Evolutionary conservation across 2,329 filamentous ascomycete genomes (phyloP).

Genomic region (Trichoderma cornu-damae): DNA sequence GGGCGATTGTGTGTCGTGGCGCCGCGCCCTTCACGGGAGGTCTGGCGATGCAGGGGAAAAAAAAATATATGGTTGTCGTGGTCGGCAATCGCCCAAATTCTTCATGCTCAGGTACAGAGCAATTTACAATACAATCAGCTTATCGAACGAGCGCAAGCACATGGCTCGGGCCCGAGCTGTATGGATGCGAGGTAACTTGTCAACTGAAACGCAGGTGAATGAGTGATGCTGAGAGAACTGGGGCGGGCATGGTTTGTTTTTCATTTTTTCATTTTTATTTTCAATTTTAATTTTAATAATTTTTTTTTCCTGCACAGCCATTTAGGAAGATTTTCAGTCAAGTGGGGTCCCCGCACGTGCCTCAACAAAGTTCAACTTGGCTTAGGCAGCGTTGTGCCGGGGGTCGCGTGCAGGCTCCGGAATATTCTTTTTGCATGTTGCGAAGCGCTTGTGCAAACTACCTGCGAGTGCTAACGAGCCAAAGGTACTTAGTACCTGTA

Average conservation of each 20-base stretch:
- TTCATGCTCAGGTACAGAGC: slow-evolving; percentile 8
- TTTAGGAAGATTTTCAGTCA: slow-evolving; percentile 18
- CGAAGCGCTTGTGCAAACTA: background rate
- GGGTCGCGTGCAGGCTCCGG: slow-evolving; percentile 12
- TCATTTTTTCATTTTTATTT: too few species aligned
- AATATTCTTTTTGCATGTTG: background rate
- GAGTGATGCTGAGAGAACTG: background rate
- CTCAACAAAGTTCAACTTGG: slow-evolving; percentile 11
- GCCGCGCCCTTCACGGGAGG: slow-evolving; percentile 5
- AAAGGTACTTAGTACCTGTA: too few species aligned
- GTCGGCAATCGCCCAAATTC: background rate
- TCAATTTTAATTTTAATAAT: too few species aligned
- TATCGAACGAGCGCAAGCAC: background rate
- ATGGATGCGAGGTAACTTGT: slow-evolving; percentile 1
- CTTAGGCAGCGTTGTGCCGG: background rate
- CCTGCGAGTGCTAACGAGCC: too few species aligned
- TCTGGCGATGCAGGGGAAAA: background rate
- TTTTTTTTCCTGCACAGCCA: slow-evolving; percentile 17
- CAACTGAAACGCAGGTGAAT: background rate
- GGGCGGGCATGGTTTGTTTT: slow-evolving; percentile 3
- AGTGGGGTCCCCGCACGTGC: slow-evolving; percentile 19
- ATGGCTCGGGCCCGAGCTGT: background rate
- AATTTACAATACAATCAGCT: background rate
- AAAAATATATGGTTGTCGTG: too few species aligned
- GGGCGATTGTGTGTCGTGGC: background rate